Evolutionary conservation across 371 early-diverging fungal genomes (phyloP).

Genomic region (Blyttiomyces sp.): DNA sequence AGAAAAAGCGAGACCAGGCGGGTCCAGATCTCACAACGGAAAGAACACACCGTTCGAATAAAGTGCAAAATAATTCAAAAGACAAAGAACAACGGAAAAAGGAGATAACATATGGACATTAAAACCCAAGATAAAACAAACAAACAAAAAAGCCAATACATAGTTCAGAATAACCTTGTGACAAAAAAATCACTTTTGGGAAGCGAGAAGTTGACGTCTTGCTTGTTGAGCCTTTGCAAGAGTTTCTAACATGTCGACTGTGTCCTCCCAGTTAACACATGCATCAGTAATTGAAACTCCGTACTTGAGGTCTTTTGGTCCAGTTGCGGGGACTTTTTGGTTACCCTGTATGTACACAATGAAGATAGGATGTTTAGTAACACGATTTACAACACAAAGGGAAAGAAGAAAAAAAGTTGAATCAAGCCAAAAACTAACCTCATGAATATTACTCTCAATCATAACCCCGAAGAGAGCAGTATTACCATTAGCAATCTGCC

Average conservation of each 20-base stretch:
- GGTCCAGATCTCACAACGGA: too few relatives aligned
- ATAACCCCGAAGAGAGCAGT: conserved; percentile 78
- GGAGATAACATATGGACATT: background rate
- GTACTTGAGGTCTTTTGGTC: conserved; percentile 52
- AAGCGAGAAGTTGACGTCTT: too few relatives aligned
- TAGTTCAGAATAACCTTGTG: background rate
- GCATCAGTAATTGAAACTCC: conserved; percentile 83
- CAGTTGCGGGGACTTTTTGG: conserved; percentile 44
- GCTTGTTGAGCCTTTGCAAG: conserved; percentile 55
- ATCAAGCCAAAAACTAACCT: conserved; percentile 43
- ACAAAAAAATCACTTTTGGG: too few relatives aligned
- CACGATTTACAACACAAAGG: too few relatives aligned
- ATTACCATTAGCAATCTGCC: conserved; percentile 55
- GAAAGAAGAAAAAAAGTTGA: background rate
- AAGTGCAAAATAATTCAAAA: background rate
- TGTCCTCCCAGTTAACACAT: conserved; percentile 77
- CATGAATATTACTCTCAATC: conserved; percentile 89
- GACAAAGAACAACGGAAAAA: background rate
- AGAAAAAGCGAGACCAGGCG: too few relatives aligned
- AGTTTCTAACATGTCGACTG: conserved; percentile 59
- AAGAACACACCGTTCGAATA: too few relatives aligned
- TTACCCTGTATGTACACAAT: conserved; percentile 23
- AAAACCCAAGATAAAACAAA: background rate
- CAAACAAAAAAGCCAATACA: background rate
- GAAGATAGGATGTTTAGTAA: background rate